Conservation (phyloP, 805 yeast species). For the Kodamaea neixiangensis region DNA sequence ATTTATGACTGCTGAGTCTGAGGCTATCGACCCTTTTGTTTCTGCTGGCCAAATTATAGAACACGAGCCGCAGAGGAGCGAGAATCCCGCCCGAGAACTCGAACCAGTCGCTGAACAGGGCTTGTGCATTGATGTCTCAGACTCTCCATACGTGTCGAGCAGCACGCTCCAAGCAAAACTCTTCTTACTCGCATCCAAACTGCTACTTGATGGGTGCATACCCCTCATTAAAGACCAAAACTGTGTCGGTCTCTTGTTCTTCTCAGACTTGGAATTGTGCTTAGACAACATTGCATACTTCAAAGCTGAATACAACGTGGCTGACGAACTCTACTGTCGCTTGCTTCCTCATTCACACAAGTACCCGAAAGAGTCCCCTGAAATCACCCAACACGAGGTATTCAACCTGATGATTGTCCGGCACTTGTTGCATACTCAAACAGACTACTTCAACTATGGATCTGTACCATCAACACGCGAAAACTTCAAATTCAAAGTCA, state of each 20-base stretch:
- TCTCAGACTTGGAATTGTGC: conserved; percentile 53
- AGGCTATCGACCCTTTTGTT: conserved; percentile 34
- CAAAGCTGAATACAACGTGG: conserved; percentile 22
- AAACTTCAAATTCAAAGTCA: conserved; percentile 14
- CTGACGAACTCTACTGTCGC: conserved; percentile 33
- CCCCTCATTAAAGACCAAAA: conserved; percentile 42
- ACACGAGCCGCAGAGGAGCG: not conserved
- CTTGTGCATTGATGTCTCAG: conserved; percentile 36
- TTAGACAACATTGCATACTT: conserved; percentile 45
- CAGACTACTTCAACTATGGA: conserved; percentile 31
- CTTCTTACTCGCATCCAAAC: conserved; percentile 36
- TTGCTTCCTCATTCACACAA: conserved; percentile 8
- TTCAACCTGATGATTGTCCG: conserved; percentile 5
- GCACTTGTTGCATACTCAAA: conserved; percentile 4
- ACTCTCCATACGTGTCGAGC: conserved; percentile 35
- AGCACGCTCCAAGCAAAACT: conserved; percentile 36
- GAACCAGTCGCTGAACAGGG: conserved; percentile 4
- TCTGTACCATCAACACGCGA: conserved; percentile 11
- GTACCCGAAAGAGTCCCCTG: conserved; percentile 4
- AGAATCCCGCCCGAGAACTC: conserved; percentile 17
- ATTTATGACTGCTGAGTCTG: conserved; percentile 46
- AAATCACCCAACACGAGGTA: conserved; percentile 2
- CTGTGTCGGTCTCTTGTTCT: conserved; percentile 49
- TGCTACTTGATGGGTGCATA: conserved; percentile 54
- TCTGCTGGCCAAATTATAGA: conserved; percentile 33